Evolutionary conservation across 164 flowering plant species (phyloP).

Genomic region (Liriodendron chinense): DNA sequence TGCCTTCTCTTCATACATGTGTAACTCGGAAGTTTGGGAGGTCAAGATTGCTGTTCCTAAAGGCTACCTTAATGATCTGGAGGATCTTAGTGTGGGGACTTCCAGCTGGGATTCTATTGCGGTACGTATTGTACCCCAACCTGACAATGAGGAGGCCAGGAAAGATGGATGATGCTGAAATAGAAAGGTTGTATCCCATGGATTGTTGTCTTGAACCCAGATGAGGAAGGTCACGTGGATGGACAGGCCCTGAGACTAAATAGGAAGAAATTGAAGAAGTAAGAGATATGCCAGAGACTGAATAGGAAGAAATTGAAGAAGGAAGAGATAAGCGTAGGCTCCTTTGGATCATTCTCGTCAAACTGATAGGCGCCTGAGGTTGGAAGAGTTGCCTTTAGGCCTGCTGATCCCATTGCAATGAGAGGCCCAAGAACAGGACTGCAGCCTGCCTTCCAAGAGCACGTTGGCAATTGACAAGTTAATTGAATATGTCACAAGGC

Average conservation of each 20-base stretch:
- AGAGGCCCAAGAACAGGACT: constrained; percentile 31
- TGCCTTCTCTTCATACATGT: constrained; percentile 6
- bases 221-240: constrained; percentile 28
- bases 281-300: constrained; percentile 36
- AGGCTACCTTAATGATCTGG: constrained; percentile 17
- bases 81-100: constrained; percentile 15
- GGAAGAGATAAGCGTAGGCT: constrained; percentile 21
- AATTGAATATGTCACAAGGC: constrained; percentile 10
- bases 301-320: too few relatives aligned
- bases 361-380: constrained; percentile 40
- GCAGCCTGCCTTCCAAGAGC: constrained; percentile 25
- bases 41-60: constrained; percentile 10
- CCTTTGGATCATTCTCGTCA: constrained; percentile 21
- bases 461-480: constrained; percentile 1
- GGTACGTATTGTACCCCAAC: constrained; percentile 10
- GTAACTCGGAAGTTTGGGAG: neutral
- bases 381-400: constrained; percentile 28
- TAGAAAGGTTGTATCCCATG: constrained; percentile 19
- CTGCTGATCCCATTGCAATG: constrained; percentile 37
- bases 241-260: constrained; percentile 29
- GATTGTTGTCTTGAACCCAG: constrained; percentile 22
- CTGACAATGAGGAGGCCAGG: constrained; percentile 7
- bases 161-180: constrained; percentile 7
- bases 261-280: too few relatives aligned
- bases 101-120: constrained; percentile 14